Percentiles rank a stretch among this genome's conserved stretches.
Evolutionary conservation across 208 protist species (phyloP).

Genomic region (Acanthamoeba lenticulata): DNA sequence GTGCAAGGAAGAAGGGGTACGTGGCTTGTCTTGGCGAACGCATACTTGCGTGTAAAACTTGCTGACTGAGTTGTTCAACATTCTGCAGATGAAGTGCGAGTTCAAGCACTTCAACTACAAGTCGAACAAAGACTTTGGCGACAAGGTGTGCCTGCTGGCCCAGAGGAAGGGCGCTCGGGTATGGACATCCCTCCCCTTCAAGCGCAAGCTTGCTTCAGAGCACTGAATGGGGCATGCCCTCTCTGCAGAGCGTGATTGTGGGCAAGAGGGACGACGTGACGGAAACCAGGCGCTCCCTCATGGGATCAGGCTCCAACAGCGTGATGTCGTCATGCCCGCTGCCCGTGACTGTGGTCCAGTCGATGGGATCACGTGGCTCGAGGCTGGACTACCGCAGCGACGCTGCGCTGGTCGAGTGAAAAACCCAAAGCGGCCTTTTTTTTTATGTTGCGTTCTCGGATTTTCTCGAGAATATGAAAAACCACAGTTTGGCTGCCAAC

Average conservation of each 20-base stretch:
- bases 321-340: conserved; percentile 20
- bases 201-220: no score
- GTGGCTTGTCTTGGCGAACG: background rate
- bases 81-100: background rate
- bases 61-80: background rate
- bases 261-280: conserved; percentile 35
- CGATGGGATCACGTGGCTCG: no score
- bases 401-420: no score
- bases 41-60: background rate
- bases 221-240: no score
- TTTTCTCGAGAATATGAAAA: no score
- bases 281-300: background rate
- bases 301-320: background rate
- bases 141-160: background rate
- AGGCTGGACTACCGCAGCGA: no score
- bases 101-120: background rate
- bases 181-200: no score
- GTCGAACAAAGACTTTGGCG: background rate
- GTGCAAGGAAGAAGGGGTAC: background rate
- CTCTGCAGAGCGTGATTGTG: conserved; percentile 13
- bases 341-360: conserved; percentile 31
- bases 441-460: no score
- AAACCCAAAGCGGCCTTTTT: no score
- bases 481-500: no score
- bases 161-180: background rate